phyloP scores from a whole-genome alignment of 2,329 filamentous ascomycete genomes.

The Bipolaris sorokiniana region DNA sequence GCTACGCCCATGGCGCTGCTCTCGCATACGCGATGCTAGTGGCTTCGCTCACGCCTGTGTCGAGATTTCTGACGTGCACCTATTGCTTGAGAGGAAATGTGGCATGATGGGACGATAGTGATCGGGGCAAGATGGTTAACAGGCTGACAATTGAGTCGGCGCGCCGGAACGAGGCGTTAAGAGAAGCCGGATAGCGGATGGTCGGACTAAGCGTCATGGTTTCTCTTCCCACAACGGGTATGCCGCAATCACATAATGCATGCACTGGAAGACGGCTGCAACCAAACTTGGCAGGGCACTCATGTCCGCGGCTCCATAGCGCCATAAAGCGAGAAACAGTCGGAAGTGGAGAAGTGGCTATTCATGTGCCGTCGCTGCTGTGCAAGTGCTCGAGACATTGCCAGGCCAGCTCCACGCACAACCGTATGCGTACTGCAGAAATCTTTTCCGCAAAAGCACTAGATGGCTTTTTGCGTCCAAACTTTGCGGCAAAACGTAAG shows the following conservation, averaged over 20 bases:
- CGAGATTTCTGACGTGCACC: constrained; percentile 24
- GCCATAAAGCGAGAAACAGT: constrained; percentile 18
- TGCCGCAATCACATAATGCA: background rate
- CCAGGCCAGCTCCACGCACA: constrained; percentile 5
- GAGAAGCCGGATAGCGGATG: constrained; percentile 10
- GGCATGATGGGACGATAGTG: constrained; percentile 12
- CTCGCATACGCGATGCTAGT: constrained; percentile 16
- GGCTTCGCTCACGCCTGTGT: constrained; percentile 16
- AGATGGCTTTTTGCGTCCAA: constrained; percentile 15
- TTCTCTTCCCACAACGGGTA: background rate
- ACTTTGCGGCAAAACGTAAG: constrained; percentile 21
- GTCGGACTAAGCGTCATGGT: background rate
- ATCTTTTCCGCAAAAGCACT: constrained; percentile 10
- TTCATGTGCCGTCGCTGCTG: constrained; percentile 13
- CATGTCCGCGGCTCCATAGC: constrained; percentile 6
- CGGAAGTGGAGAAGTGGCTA: constrained; percentile 17
- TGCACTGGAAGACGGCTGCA: background rate
- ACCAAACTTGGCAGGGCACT: constrained; percentile 9
- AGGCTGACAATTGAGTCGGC: constrained; percentile 3
- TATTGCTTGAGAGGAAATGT: constrained; percentile 8
- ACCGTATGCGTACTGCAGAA: constrained; percentile 13
- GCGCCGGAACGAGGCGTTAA: constrained; percentile 17
- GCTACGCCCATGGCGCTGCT: background rate
- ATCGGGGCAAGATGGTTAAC: background rate
- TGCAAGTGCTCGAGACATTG: constrained; percentile 5